Base-by-base conservation (phyloP, 352 stramenopile species). In the Phytopythium litorale region DNA sequence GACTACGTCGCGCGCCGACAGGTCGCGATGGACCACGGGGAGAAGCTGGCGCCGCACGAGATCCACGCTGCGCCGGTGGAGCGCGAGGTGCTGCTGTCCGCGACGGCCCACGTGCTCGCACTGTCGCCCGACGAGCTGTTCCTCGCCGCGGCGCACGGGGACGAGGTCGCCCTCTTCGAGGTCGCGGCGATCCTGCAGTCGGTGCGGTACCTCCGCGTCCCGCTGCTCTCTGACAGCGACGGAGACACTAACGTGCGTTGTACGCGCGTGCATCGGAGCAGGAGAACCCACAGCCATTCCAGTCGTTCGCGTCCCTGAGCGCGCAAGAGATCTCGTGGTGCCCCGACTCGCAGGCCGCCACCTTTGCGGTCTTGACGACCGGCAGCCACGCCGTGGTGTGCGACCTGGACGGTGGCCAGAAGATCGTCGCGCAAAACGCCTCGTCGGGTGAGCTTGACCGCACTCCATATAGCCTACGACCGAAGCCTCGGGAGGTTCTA, bases 271-370 rank as follows among this genome's bases (percentile, higher is more conserved):
- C 23, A 30, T n/a, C 7, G n/a, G 32, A 32, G 19, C 52, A 88
- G 78, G 45, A 42, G 2, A 48, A 49, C 37, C 72, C 72, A 43
- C 42, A 28, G n/a, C 56, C 76, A n/a, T 83, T 82, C 58, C 57
- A 73, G 18, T 73, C 65, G 4, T 76, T 85, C 49, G 21, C 58
- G 18, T 64, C 71, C 38, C 42, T 89, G 7, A 61, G 62, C 33
- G 73, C 70, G 4, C 70, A 86, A 46, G 76, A 88, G 43, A 78
- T 88, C 40, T 53, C 71, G 23, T 91, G 79, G 79, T 73, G 74
- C 50, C 67, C 72, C 1, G 53, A 72, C 3, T 15, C 71, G 13
- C 23, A 56, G 16, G 72, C 52, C 18, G 55, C 70, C 19, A 56
- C 25, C 13, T 65, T 90, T 28, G 70, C 71, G 12, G 67, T 84